Evolutionary conservation across 1,139 yeast species (phyloP), one percentile per base, ranked within the genome.

Genomic region (Kazachstania sp.): DNA sequence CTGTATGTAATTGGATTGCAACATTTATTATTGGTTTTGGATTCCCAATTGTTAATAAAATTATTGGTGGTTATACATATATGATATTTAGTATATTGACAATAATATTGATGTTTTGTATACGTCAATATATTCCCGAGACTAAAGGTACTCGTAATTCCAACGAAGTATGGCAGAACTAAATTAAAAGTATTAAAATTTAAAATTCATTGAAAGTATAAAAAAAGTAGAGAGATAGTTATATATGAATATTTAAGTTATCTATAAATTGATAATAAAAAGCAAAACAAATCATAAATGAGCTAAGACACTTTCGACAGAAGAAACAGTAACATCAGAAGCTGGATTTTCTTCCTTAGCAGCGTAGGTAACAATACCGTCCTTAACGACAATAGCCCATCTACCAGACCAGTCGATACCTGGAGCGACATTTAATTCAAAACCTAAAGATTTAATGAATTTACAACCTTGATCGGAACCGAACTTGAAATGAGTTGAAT

Each of bases 1-100:
- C 94, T 0, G 79, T 88, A 13, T 78, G 87, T 71, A 92, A 90
- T 65, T 90, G 97, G 97, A 58, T 85, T 11, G 85, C 95, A 6
- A 88, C 96, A 0, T 90, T 92, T 59, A 56, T 80, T 1, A 81
- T 90, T 38, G 97, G 95, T 0, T 83, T 74, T 54, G 61, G 79
- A 37, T 92, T 92, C 71, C 98, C 98, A 1, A 68, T 82, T 5
- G 65, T 86, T 42, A 81, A 82, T 61, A 69, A 70, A 28, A 56
- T 68, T 7, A 64, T 88, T 39, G 96, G 95, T 11, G 88, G 95
- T 0, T 78, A 78, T 39, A 88, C 85, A n/a, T 92, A 86, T 66
- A 72, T 80, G 49, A 63, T 86, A 12, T 90, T 92, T 65, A 78
- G 94, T 0, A 49, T 61, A 11, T 74, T 79, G 63, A 77, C 87